Conservation (phyloP, 1,139 yeast species). For the Dujonia santamariae region DNA sequence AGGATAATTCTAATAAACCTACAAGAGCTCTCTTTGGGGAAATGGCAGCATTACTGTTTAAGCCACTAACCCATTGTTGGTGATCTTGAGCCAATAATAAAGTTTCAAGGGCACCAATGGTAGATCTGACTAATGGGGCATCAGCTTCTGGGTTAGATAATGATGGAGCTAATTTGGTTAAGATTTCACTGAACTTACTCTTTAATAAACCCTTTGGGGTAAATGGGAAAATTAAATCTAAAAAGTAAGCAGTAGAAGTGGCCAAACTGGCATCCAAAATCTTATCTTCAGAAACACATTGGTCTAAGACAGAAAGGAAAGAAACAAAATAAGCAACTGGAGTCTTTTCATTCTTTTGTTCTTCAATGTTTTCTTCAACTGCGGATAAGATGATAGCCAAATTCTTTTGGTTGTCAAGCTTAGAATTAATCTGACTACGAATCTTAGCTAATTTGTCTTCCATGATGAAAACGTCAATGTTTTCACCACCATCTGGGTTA, state of each 20-base stretch:
- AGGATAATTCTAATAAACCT: conserved; percentile 74
- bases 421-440: conserved; percentile 68
- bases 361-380: conserved; percentile 82
- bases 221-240: conserved; percentile 76
- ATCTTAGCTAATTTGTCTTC: conserved; percentile 69
- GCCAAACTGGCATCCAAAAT: conserved; percentile 63
- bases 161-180: conserved; percentile 78
- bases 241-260: conserved; percentile 72
- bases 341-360: conserved; percentile 58
- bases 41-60: conserved; percentile 43
- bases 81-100: conserved; percentile 78
- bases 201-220: conserved; percentile 67
- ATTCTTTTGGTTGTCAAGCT: conserved; percentile 80
- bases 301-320: conserved; percentile 76
- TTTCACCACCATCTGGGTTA: conserved; percentile 44
- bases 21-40: conserved; percentile 81
- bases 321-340: conserved; percentile 83
- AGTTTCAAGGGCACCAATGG: conserved; percentile 82
- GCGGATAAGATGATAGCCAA: conserved; percentile 72
- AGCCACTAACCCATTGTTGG: conserved; percentile 60
- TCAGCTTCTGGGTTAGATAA: conserved; percentile 67
- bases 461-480: conserved; percentile 45
- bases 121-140: conserved; percentile 82
- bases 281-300: conserved; percentile 55
- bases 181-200: conserved; percentile 71